Evolutionary conservation across 495 filamentous ascomycete genomes (phyloP), one percentile per base, ranked within the genome.

Genomic region (Eremomyces bilateralis): DNA sequence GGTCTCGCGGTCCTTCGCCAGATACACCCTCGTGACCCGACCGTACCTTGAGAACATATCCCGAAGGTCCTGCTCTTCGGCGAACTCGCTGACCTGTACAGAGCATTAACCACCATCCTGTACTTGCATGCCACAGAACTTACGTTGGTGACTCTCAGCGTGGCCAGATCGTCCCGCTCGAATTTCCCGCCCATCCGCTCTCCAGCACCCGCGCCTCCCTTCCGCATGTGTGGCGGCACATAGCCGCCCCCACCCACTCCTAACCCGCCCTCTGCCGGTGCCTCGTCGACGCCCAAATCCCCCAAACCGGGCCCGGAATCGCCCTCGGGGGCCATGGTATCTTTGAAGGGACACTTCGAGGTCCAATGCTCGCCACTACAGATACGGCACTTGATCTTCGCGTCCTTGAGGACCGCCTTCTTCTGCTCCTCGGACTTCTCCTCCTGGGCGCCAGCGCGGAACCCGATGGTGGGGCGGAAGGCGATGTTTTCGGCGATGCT

Each of bases 341-440:
- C 76, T 59, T 80, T 80, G 58, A 77, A 81, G 18, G 76, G 84
- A 76, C 76, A 97, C 49, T 85, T 71, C 20, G 85, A 82, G 3
- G 88, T 97, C 62, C 93, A 97, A 65, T 97, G 88, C 61, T 95
- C 90, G 45, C 90, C 88, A 54, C 73, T 77, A 60, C 88, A 97
- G 52, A 97, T 95, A 63, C 88, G 73, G 59, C 88, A 97, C 67
- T 94, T 94, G 61, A 97, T 90, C 67, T 92, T 92, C 70, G 92
- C 92, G 59, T 93, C 80, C 72, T 85, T 92, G 39, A 94, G 65
- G 65, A 80, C 70, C 44, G 82, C 80, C 64, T 83, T 88, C 37
- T 70, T 71, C 63, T 80, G 79, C 59, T 76, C 71, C 40, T 72
- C 74, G 40, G 65, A 62, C 47, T 61, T 57, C 54, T 83, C 77